Evolutionary conservation across 1,139 yeast species (phyloP).

Genomic region (Protomyces arabidopsidicola): DNA sequence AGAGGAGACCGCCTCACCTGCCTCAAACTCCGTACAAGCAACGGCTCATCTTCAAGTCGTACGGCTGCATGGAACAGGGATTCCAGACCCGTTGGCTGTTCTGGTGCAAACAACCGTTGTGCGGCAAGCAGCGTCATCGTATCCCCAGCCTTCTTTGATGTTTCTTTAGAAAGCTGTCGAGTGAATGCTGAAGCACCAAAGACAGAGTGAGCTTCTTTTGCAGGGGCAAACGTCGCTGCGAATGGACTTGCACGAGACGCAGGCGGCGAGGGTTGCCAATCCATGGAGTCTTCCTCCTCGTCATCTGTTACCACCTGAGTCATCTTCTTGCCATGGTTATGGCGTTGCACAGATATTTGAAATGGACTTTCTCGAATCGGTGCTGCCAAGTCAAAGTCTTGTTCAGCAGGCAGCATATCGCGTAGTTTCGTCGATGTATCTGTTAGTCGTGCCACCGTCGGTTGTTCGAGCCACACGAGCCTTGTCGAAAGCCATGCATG

Average conservation of each 20-base stretch:
- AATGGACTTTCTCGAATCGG: not conserved
- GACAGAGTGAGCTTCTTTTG: not conserved
- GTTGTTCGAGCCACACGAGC: not conserved
- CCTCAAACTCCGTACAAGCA: constrained; percentile 28
- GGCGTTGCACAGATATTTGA: not conserved
- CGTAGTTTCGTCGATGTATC: not conserved
- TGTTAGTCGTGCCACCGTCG: not conserved
- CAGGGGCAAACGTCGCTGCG: not conserved
- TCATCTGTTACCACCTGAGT: not conserved
- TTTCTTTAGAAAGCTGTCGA: not conserved
- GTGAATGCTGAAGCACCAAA: constrained; percentile 10
- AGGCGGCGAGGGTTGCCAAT: constrained; percentile 23
- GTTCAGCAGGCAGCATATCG: not conserved
- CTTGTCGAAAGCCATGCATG: not conserved
- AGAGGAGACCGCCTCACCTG: constrained; percentile 1
- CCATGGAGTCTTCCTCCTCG: constrained; percentile 19
- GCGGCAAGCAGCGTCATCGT: constrained; percentile 9
- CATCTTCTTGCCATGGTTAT: not conserved
- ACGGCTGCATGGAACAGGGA: constrained; percentile 26
- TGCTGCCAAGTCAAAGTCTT: not conserved
- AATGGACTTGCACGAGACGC: not conserved
- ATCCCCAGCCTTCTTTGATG: not conserved
- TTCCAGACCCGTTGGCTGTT: constrained; percentile 30
- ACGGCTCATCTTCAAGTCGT: constrained; percentile 29
- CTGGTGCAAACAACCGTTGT: constrained; percentile 30